phyloP scores from a whole-genome alignment of 2,329 filamentous ascomycete genomes.

The Clathrospora elynae region DNA sequence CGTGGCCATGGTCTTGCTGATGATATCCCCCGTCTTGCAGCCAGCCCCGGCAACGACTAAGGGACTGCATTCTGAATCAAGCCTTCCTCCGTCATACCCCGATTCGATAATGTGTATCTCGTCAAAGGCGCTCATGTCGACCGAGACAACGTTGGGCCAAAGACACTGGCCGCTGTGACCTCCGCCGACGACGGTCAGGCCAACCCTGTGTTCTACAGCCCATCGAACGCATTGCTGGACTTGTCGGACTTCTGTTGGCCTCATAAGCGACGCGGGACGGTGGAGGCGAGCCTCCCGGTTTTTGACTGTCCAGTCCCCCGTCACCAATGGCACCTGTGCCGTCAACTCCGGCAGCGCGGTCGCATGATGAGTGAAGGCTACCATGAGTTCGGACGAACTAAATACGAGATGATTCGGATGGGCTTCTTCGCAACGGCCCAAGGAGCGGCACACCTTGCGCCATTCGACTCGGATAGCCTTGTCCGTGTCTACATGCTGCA shows the following conservation, averaged over 20 bases:
- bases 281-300: slow-evolving; percentile 57
- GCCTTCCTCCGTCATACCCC: slow-evolving; percentile 20
- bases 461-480: slow-evolving; percentile 49
- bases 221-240: slow-evolving; percentile 63
- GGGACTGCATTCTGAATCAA: slow-evolving; percentile 22
- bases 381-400: slow-evolving; percentile 57
- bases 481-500: slow-evolving; percentile 42
- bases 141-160: slow-evolving; percentile 56
- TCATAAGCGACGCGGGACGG: slow-evolving; percentile 53
- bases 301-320: slow-evolving; percentile 51
- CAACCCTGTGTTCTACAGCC: slow-evolving; percentile 55
- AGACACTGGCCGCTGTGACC: slow-evolving; percentile 66
- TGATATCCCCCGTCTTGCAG: slow-evolving; percentile 61
- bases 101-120: slow-evolving; percentile 52
- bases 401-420: slow-evolving; percentile 54
- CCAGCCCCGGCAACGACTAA: slow-evolving; percentile 61
- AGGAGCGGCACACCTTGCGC: slow-evolving; percentile 59
- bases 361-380: slow-evolving; percentile 56
- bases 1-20: slow-evolving; percentile 53
- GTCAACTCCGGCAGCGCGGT: slow-evolving; percentile 52
- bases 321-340: slow-evolving; percentile 48
- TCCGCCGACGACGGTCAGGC: slow-evolving; percentile 61
- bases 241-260: slow-evolving; percentile 55
- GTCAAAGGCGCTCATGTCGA: slow-evolving; percentile 65
- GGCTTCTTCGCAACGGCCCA: slow-evolving; percentile 51